Base-by-base conservation (phyloP, 306 rosid species). In the Boehmeria nivea region DNA sequence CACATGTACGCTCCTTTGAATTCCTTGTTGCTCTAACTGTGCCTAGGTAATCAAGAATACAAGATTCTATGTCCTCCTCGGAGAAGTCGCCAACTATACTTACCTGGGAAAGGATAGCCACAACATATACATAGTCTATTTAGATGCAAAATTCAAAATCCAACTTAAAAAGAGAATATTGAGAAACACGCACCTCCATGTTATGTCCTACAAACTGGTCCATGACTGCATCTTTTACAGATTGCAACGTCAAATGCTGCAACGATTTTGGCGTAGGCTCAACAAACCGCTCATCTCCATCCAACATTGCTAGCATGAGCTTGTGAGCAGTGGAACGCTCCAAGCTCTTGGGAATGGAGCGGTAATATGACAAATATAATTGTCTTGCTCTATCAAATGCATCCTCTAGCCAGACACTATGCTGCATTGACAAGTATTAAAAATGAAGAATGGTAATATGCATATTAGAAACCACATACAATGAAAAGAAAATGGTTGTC, bases 311-410 rank as follows among this genome's bases (percentile, higher is more conserved):
- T 54, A 83, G 71, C 99, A 91, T 87, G 76, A 91, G 99, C 72
- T 87, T 91, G 78, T 91, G 96, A 64, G 99, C 99, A 78, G 99
- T 91, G 47, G 99, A 87, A 21, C 99, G 96, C 74, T 87, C 99
- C 84, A 91, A 74, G 79, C 99, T 91, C 83, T 91, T 91, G 22
- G 99, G 96, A 72, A 91, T 91, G 66, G 99, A 91, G 55, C 95
- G 85, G 59, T 91, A 87, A 79, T 87, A 87, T 34, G 99, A 87
- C 67, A 91, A 65, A 73, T 91, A 91, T 70, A 91, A 66, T 60
- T 91, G 99, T 68, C 84, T 78, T 57, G 96, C 99, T 81, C 99
- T 73, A 70, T 91, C 99, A 27, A 91, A 87, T 43, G 99, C 99
- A 68, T 91, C 99, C 28, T 91, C 99, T 59, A 87, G 69, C 99